Evolutionary conservation across 1,139 yeast genomes (phyloP).

Genomic region (Protomyces pachydermus): DNA sequence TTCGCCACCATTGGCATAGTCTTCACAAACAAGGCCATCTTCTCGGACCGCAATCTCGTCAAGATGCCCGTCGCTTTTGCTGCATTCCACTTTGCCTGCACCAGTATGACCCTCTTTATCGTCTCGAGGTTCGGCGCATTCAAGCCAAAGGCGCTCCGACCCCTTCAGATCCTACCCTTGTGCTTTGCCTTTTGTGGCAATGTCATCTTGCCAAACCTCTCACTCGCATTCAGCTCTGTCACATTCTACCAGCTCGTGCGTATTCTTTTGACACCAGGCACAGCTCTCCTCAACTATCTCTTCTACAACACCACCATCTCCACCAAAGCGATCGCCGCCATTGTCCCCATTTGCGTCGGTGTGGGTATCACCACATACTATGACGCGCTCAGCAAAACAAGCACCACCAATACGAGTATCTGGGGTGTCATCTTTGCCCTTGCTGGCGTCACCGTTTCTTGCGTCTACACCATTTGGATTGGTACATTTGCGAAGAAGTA

Average conservation of each 20-base stretch:
- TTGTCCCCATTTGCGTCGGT: slow-evolving; percentile 18
- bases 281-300: slow-evolving; percentile 15
- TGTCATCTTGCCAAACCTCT: slow-evolving; percentile 23
- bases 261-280: slow-evolving; percentile 21
- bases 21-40: slow-evolving; percentile 27
- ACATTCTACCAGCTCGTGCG: slow-evolving; percentile 24
- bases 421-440: slow-evolving; percentile 18
- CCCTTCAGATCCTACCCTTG: slow-evolving; percentile 16
- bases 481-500: slow-evolving; percentile 23
- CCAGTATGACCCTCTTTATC: slow-evolving; percentile 13
- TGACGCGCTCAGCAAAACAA: slow-evolving; percentile 13
- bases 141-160: slow-evolving; percentile 11
- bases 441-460: slow-evolving; percentile 20
- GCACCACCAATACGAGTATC: slow-evolving; percentile 14
- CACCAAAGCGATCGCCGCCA: slow-evolving; percentile 5
- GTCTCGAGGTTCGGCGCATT: slow-evolving; percentile 24
- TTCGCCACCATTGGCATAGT: slow-evolving; percentile 26
- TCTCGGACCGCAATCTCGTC: slow-evolving; percentile 17
- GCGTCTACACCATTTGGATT: slow-evolving; percentile 26
- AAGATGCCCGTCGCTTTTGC: slow-evolving; percentile 24
- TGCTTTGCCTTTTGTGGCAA: slow-evolving; percentile 26
- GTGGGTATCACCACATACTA: slow-evolving; percentile 23
- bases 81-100: slow-evolving; percentile 24
- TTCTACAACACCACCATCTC: slow-evolving; percentile 23
- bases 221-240: slow-evolving; percentile 21